A percentile compares a stretch with the other conserved stretches of the same genome.
Evolutionary conservation across 169 alveolate genomes (phyloP).

Genomic region (Cryptosporidium canis): DNA sequence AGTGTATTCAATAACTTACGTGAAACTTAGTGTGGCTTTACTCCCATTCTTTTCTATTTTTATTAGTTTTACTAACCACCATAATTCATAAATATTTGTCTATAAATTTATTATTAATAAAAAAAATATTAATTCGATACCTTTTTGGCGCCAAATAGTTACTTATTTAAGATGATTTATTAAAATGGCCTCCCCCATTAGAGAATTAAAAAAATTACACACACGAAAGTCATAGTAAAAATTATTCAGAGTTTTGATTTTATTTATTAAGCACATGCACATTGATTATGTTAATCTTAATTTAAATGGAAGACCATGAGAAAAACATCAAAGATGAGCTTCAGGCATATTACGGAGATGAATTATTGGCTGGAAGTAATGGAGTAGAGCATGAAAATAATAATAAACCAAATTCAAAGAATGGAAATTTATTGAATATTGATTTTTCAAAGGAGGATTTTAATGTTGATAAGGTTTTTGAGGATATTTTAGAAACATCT

Average conservation of each 20-base stretch:
- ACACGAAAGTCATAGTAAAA: no score
- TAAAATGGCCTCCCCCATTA: no score
- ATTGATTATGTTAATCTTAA: neutral
- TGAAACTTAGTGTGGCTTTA: no score
- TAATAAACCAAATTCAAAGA: neutral
- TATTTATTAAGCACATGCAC: neutral
- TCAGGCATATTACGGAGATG: conserved; percentile 57
- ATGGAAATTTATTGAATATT: neutral
- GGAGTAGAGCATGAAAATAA: neutral
- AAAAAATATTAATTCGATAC: no score
- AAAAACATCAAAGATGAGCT: conserved; percentile 35
- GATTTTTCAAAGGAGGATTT: neutral
- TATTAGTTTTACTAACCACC: no score
- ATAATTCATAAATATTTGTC: no score
- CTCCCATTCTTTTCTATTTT: no score
- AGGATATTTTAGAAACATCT: conserved; percentile 17
- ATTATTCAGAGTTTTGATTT: neutral
- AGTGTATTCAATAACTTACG: no score
- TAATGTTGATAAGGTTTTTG: conserved; percentile 3
- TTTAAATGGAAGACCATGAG: neutral
- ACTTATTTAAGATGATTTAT: no score
- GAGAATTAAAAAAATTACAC: no score
- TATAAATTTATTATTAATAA: no score
- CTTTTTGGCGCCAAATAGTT: no score
- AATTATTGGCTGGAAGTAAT: neutral